Evolutionary conservation across 2,329 filamentous ascomycete genomes (phyloP).

Genomic region (Cercospora janseana): DNA sequence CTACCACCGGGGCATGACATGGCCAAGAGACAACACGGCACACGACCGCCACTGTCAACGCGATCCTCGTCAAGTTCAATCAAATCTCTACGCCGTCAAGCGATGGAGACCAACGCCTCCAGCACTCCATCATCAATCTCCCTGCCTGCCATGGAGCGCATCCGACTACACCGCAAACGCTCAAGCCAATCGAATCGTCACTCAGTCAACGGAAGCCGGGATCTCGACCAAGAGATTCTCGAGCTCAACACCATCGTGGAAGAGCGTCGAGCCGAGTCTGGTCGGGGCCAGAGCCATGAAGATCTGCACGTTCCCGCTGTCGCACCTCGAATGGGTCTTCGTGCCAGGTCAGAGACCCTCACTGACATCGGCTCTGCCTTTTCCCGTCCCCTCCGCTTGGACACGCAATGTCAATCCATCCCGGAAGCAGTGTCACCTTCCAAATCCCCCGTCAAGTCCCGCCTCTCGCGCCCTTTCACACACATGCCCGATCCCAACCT

Average conservation of each 20-base stretch:
- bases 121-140: slow-evolving; percentile 11
- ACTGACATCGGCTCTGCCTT: slow-evolving; percentile 50
- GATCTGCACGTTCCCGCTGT: slow-evolving; percentile 48
- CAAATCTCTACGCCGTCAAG: slow-evolving; percentile 39
- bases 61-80: slow-evolving; percentile 34
- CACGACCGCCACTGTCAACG: slow-evolving; percentile 19
- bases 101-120: slow-evolving; percentile 26
- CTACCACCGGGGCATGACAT: not conserved
- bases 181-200: slow-evolving; percentile 31
- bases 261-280: slow-evolving; percentile 44
- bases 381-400: slow-evolving; percentile 38
- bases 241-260: slow-evolving; percentile 52
- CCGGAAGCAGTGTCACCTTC: slow-evolving; percentile 13
- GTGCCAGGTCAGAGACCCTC: slow-evolving; percentile 50
- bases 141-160: slow-evolving; percentile 33
- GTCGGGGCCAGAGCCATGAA: slow-evolving; percentile 24
- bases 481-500: slow-evolving; percentile 23
- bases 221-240: slow-evolving; percentile 48
- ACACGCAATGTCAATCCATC: slow-evolving; percentile 9
- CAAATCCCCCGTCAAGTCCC: slow-evolving; percentile 24
- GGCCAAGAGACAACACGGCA: not conserved
- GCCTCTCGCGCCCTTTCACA: slow-evolving; percentile 26
- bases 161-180: slow-evolving; percentile 39
- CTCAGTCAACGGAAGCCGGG: slow-evolving; percentile 16
- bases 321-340: slow-evolving; percentile 46